Conservation (phyloP, 2,329 filamentous ascomycete species). For the Penicillium oxalicum region DNA sequence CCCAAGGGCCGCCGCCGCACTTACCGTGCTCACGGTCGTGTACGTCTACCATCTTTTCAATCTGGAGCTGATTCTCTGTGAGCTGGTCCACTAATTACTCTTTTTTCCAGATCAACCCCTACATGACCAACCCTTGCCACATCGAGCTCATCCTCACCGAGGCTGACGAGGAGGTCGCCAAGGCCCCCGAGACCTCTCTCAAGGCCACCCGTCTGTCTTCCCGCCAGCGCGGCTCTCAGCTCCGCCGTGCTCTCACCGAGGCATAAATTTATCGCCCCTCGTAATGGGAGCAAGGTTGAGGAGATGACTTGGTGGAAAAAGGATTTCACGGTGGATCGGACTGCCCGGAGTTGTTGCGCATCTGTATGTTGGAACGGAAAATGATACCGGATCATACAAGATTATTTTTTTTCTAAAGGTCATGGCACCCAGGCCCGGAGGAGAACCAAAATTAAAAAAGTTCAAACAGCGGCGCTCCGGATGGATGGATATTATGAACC, state of each 20-base stretch:
- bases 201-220: conserved; percentile 62
- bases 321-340: conserved; percentile 25
- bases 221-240: conserved; percentile 76
- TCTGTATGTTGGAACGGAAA: conserved; percentile 27
- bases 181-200: conserved; percentile 62
- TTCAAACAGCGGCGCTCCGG: conserved; percentile 23
- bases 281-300: conserved; percentile 14
- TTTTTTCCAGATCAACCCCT: conserved; percentile 83
- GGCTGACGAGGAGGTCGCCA: conserved; percentile 91
- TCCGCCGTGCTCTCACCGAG: conserved; percentile 57
- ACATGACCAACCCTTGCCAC: conserved; percentile 99
- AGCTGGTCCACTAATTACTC: background rate
- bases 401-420: conserved; percentile 21
- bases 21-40: conserved; percentile 99
- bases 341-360: conserved; percentile 33
- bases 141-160: conserved; percentile 99
- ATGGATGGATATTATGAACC: conserved; percentile 17
- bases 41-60: conserved; percentile 52
- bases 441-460: conserved; percentile 25
- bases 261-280: conserved; percentile 38
- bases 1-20: conserved; percentile 98
- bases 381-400: conserved; percentile 25
- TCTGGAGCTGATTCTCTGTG: background rate
- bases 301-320: conserved; percentile 26
- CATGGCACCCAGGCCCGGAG: conserved; percentile 22